Conservation (phyloP, 1,284 basidiomycete genomes). For the Trichosporon sp. region DNA sequence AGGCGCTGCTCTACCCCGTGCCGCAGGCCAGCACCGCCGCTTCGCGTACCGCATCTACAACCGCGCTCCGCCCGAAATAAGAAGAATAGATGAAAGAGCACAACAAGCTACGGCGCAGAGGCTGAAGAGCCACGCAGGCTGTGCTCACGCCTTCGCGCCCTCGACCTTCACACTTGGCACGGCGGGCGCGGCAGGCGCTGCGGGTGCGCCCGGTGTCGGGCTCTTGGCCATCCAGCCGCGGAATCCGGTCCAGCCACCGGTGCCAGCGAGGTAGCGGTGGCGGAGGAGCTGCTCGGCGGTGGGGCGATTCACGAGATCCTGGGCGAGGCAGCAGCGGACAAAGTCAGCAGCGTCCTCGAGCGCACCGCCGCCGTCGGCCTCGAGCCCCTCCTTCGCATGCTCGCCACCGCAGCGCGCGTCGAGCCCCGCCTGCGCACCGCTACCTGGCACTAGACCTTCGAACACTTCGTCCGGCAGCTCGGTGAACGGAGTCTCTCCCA, state of each 20-base stretch:
- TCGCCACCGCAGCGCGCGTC: conserved; percentile 35
- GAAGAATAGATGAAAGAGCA: not conserved
- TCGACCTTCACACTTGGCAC: not conserved
- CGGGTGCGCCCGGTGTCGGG: no score
- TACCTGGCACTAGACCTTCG: conserved; percentile 29
- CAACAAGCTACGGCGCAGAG: not conserved
- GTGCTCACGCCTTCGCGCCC: not conserved
- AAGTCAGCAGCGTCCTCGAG: conserved; percentile 46
- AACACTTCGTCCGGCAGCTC: conserved; percentile 45
- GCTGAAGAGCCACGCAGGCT: no score
- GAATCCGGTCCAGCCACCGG: conserved; percentile 40
- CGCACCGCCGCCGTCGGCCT: conserved; percentile 45
- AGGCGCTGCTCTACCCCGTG: not conserved
- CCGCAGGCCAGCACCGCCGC: no score
- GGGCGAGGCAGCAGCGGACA: conserved; percentile 45
- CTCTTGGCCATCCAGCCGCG: conserved; percentile 36
- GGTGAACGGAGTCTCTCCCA: conserved; percentile 92
- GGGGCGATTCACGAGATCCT: conserved; percentile 38
- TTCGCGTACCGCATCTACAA: no score
- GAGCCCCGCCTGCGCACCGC: conserved; percentile 34
- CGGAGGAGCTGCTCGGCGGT: conserved; percentile 40
- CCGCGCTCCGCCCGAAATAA: not conserved
- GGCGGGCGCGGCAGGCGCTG: not conserved
- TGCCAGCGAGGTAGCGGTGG: conserved; percentile 43
- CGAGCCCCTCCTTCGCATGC: conserved; percentile 34